Evolutionary conservation across 2,329 filamentous ascomycete species (phyloP).

Genomic region (Beauveria sp.): DNA sequence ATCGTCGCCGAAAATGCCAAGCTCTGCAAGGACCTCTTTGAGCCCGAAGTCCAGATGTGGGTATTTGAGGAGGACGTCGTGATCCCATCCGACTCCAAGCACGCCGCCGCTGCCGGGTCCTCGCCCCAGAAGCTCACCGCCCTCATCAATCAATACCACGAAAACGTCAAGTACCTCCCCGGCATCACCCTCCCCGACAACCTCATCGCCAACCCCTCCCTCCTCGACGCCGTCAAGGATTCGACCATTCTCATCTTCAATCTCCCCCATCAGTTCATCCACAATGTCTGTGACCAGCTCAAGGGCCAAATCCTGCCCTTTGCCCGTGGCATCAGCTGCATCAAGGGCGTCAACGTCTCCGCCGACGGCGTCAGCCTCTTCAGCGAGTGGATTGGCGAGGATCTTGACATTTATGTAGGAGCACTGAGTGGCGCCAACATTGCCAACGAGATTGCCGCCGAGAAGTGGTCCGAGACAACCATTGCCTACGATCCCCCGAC

Average conservation of each 20-base stretch:
- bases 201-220: constrained; percentile 73
- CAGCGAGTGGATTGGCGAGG: constrained; percentile 87
- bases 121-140: constrained; percentile 78
- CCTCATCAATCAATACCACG: constrained; percentile 86
- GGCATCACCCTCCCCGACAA: constrained; percentile 76
- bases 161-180: constrained; percentile 98
- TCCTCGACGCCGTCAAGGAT: constrained; percentile 71
- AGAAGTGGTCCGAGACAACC: constrained; percentile 97
- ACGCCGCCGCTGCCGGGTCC: constrained; percentile 54
- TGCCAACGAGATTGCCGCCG: constrained; percentile 84
- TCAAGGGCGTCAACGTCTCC: constrained; percentile 93
- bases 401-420: constrained; percentile 91
- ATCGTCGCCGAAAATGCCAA: constrained; percentile 90
- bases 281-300: constrained; percentile 74
- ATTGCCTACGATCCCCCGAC: constrained; percentile 90
- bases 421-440: constrained; percentile 95
- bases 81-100: constrained; percentile 61
- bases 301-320: constrained; percentile 85
- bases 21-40: constrained; percentile 71
- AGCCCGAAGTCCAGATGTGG: constrained; percentile 95
- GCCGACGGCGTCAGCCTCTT: constrained; percentile 83
- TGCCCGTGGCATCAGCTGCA: constrained; percentile 90
- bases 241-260: constrained; percentile 94
- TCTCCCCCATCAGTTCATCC: constrained; percentile 92
- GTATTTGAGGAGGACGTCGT: constrained; percentile 89